Evolutionary conservation across 495 filamentous ascomycete species (phyloP).

Genomic region (Apodospora peruviana): DNA sequence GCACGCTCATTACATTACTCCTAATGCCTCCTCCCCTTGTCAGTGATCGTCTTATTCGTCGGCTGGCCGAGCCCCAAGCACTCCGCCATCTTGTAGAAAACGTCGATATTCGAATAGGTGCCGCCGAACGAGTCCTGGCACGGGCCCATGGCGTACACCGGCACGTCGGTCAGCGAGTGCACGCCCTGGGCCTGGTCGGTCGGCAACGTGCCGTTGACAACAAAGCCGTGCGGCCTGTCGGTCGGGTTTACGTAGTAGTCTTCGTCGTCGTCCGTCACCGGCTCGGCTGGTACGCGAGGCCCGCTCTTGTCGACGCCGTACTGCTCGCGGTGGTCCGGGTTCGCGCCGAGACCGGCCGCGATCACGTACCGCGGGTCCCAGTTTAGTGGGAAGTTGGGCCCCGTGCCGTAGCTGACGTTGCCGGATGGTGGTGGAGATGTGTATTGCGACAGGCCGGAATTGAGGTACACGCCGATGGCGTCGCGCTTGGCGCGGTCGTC

Average conservation of each 20-base stretch:
- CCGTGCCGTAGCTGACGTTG: constrained; percentile 53
- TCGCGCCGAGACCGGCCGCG: constrained; percentile 56
- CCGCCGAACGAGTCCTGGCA: constrained; percentile 68
- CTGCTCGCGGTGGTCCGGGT: constrained; percentile 63
- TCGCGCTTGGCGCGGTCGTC: constrained; percentile 59
- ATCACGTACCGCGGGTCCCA: constrained; percentile 75
- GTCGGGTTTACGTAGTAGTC: constrained; percentile 55
- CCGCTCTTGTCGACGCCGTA: constrained; percentile 55
- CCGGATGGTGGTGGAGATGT: constrained; percentile 33
- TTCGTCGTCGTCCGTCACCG: constrained; percentile 24
- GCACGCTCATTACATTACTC: too few relatives aligned
- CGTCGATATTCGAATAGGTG: constrained; percentile 61
- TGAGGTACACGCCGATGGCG: constrained; percentile 61
- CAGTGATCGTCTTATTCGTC: constrained; percentile 19
- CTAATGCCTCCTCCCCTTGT: too few relatives aligned
- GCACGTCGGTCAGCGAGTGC: constrained; percentile 69
- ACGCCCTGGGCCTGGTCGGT: constrained; percentile 53
- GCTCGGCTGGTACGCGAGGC: constrained; percentile 51
- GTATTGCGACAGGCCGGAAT: constrained; percentile 67
- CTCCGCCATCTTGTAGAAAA: constrained; percentile 67
- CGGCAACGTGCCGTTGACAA: constrained; percentile 65
- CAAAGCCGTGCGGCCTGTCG: constrained; percentile 57
- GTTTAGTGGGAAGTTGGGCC: constrained; percentile 63
- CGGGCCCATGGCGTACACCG: constrained; percentile 65
- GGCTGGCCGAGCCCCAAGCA: constrained; percentile 55